phyloP scores from a whole-genome alignment of 495 filamentous ascomycete genomes.

The Penicillium odoratum region DNA sequence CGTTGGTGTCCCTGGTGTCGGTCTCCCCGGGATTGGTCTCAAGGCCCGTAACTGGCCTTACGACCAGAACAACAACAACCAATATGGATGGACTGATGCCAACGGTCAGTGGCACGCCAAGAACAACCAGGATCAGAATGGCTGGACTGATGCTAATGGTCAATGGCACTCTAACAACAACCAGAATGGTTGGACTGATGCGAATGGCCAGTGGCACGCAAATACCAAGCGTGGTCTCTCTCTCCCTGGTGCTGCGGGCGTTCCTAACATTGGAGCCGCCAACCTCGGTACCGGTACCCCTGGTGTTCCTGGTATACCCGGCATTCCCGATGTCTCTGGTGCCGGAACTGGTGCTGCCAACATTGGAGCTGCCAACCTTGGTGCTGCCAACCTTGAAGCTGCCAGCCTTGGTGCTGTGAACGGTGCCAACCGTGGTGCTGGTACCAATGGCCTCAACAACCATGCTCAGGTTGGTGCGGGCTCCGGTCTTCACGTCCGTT shows the following conservation, averaged over 20 bases:
- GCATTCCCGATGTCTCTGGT: not conserved
- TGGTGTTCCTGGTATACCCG: not conserved
- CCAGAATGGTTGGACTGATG: constrained; percentile 21
- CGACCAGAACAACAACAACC: constrained; percentile 13
- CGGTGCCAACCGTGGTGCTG: not conserved
- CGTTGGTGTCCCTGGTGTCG: constrained; percentile 11
- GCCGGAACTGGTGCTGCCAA: constrained; percentile 9
- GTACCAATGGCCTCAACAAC: not conserved
- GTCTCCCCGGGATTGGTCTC: constrained; percentile 13
- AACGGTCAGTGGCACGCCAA: constrained; percentile 21
- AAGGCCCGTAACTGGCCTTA: constrained; percentile 18
- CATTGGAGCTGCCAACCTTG: not conserved
- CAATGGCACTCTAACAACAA: constrained; percentile 22
- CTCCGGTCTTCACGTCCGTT: not conserved
- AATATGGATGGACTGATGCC: constrained; percentile 16
- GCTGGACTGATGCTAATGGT: constrained; percentile 23
- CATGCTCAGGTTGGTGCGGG: not conserved
- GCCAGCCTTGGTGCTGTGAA: not conserved
- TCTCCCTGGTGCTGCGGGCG: not conserved
- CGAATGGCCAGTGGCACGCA: constrained; percentile 19
- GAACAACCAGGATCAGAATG: constrained; percentile 13
- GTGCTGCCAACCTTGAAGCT: too few relatives aligned
- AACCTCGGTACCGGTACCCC: constrained; percentile 2
- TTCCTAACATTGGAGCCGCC: constrained; percentile 2
- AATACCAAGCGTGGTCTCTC: constrained; percentile 20